Percentiles rank a stretch among this genome's conserved stretches.
Evolutionary conservation across 768 basidiomycete genomes (phyloP).

Genomic region (Leucosporidium scottii): DNA sequence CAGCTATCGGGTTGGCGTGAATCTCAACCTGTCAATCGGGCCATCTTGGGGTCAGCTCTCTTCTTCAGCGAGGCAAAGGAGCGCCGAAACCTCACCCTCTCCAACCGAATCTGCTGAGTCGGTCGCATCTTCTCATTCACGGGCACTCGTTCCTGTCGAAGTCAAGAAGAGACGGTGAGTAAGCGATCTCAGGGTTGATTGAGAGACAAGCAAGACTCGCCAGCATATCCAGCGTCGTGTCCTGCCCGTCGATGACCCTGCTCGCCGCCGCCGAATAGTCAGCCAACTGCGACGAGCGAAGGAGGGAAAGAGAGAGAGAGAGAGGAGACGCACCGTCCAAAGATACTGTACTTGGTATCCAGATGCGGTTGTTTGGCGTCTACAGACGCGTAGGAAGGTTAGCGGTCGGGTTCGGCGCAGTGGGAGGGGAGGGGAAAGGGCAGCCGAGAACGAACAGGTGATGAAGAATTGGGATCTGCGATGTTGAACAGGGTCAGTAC

Average conservation of each 20-base stretch:
- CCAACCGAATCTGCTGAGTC: conserved; percentile 71
- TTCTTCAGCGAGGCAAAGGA: neutral
- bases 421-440: neutral
- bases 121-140: conserved; percentile 88
- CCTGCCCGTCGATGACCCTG: conserved; percentile 91
- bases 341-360: conserved; percentile 82
- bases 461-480: conserved; percentile 48
- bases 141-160: conserved; percentile 53
- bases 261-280: neutral
- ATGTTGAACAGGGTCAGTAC: neutral
- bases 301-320: neutral
- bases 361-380: conserved; percentile 90
- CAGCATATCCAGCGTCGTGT: conserved; percentile 87
- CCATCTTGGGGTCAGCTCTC: neutral
- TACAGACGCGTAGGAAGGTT: conserved; percentile 35
- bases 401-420: neutral
- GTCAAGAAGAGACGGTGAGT: too few species aligned
- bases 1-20: conserved; percentile 92
- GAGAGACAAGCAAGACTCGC: conserved; percentile 49
- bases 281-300: too few species aligned
- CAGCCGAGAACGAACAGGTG: conserved; percentile 20
- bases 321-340: conserved; percentile 55
- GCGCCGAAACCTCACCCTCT: conserved; percentile 53
- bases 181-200: too few species aligned
- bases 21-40: conserved; percentile 50